A percentile compares a stretch with the other conserved stretches of the same genome.
Conservation (phyloP, 2,329 filamentous ascomycete species). For the Penicillium expansum region DNA sequence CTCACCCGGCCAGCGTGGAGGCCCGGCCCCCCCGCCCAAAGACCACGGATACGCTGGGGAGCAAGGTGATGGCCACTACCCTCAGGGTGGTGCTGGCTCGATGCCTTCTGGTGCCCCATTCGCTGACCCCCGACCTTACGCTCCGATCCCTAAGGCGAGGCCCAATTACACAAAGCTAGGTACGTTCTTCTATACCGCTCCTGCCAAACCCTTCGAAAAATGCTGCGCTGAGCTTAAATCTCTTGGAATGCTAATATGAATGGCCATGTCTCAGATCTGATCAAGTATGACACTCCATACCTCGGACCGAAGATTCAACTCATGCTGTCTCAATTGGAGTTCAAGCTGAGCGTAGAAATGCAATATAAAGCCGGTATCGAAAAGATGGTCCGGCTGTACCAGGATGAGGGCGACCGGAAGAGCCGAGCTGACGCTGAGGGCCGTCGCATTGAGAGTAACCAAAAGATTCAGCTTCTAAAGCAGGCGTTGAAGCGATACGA, state of each 20-base stretch:
- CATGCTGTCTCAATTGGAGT: constrained; percentile 97
- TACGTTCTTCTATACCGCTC: constrained; percentile 46
- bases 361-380: constrained; percentile 99
- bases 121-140: constrained; percentile 66
- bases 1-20: constrained; percentile 50
- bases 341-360: constrained; percentile 97
- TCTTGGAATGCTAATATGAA: constrained; percentile 22
- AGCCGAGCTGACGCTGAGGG: constrained; percentile 90
- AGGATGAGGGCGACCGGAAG: constrained; percentile 95
- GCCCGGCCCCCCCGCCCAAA: constrained; percentile 66
- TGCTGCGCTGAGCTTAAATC: background rate
- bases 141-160: constrained; percentile 67
- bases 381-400: constrained; percentile 97
- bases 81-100: constrained; percentile 63
- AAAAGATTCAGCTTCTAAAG: constrained; percentile 94
- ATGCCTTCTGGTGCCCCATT: constrained; percentile 82
- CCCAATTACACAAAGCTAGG: constrained; percentile 96
- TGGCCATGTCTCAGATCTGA: constrained; percentile 66
- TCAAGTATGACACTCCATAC: constrained; percentile 96
- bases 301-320: constrained; percentile 96
- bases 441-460: constrained; percentile 87
- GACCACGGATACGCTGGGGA: constrained; percentile 59
- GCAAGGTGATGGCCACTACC: constrained; percentile 54
- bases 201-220: background rate
- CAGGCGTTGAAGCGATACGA: constrained; percentile 96